phyloP scores from a whole-genome alignment of 164 flowering plant genomes.

The Kalanchoe fedtschenkoi region DNA sequence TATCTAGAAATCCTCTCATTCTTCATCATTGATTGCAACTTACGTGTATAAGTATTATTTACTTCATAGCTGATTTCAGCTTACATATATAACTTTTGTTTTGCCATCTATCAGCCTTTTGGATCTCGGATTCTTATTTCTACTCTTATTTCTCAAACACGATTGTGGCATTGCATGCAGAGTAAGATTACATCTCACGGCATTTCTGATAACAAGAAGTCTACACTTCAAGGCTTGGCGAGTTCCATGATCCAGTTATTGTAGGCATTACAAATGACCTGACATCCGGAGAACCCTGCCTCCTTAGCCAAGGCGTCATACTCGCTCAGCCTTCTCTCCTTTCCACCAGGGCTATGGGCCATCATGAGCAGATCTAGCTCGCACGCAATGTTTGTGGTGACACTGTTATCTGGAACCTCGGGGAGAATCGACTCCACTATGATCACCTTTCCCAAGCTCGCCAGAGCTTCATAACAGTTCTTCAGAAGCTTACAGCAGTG shows the following conservation, averaged over 20 bases:
- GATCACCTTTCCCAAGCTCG: slow-evolving; percentile 18
- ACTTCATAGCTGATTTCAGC: too few relatives aligned
- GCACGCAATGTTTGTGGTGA: not conserved
- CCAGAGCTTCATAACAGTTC: slow-evolving; percentile 18
- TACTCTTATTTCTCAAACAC: too few relatives aligned
- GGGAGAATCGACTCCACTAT: slow-evolving; percentile 3
- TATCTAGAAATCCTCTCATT: too few relatives aligned
- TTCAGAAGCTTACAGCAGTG: slow-evolving; percentile 16
- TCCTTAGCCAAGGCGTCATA: not conserved
- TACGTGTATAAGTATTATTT: too few relatives aligned
- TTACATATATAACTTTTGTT: too few relatives aligned
- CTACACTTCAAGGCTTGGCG: too few relatives aligned
- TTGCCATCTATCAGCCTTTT: too few relatives aligned
- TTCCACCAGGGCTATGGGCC: not conserved
- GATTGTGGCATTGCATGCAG: too few relatives aligned
- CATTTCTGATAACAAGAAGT: too few relatives aligned
- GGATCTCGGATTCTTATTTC: too few relatives aligned
- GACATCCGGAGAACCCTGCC: not conserved
- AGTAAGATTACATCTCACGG: too few relatives aligned
- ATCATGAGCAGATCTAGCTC: not conserved
- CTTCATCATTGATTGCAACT: too few relatives aligned
- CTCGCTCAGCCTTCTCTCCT: slow-evolving; percentile 1
- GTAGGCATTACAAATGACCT: not conserved
- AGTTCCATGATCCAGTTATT: not conserved
- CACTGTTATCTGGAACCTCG: not conserved